Evolutionary conservation across 768 basidiomycete species (phyloP).

Genomic region (Piloderma croceum): DNA sequence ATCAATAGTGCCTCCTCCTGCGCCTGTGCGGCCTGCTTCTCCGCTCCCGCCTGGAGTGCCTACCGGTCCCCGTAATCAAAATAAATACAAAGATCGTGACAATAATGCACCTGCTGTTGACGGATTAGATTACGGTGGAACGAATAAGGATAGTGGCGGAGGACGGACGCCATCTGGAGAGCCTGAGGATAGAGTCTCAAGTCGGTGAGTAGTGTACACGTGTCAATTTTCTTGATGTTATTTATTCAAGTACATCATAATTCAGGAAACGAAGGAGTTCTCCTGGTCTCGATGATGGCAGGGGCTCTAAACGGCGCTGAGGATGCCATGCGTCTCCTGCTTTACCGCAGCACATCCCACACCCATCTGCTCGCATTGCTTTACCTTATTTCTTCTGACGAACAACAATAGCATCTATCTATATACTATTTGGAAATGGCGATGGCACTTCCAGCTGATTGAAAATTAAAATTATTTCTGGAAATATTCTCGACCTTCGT

Average conservation of each 20-base stretch:
- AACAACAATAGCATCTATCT: too few species aligned
- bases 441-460: too few species aligned
- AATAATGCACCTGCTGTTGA: conserved; percentile 81
- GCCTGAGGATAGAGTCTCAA: conserved; percentile 59
- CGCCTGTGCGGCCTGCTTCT: conserved; percentile 71
- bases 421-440: too few species aligned
- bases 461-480: too few species aligned
- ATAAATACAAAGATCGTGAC: conserved; percentile 87
- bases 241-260: conserved; percentile 2
- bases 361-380: too few species aligned
- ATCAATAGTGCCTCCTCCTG: conserved; percentile 32
- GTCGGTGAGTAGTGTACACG: conserved; percentile 38
- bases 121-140: conserved; percentile 82
- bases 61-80: conserved; percentile 82
- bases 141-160: conserved; percentile 37
- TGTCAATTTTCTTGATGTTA: conserved; percentile 2
- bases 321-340: too few species aligned
- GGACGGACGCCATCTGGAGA: conserved; percentile 62
- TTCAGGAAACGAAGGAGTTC: conserved; percentile 69
- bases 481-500: too few species aligned
- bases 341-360: too few species aligned
- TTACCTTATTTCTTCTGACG: too few species aligned
- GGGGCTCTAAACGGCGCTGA: conserved; percentile 70
- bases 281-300: conserved; percentile 61
- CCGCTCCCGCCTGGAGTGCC: conserved; percentile 84